These are phyloP conservation scores for Skeletonema marinoi DNA, from an alignment of 108 stramenopile genomes.

Conservation along the genomic window DNA sequence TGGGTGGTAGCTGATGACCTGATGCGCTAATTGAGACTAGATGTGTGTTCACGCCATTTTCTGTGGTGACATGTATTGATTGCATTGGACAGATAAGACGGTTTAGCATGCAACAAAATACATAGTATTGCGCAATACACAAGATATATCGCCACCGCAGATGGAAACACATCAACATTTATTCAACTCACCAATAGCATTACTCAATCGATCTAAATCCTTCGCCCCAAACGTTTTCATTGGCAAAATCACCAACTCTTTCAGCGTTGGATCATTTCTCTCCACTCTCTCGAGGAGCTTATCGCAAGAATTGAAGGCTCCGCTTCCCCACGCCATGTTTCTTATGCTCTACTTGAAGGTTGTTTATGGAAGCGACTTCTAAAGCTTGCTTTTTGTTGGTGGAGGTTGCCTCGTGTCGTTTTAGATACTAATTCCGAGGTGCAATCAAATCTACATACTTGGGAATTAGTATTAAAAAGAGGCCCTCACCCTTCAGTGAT, in stretches of 20 bases:
- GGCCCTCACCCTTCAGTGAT: too few species aligned
- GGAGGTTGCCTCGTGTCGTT: background rate
- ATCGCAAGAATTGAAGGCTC: slow-evolving; percentile 59
- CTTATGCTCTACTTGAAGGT: background rate
- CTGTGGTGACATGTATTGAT: slow-evolving; percentile 2
- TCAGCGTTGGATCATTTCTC: slow-evolving; percentile 60
- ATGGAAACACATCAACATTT: background rate
- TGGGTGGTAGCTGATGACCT: slow-evolving; percentile 60
- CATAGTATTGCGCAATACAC: too few species aligned
- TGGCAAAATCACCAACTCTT: slow-evolving; percentile 67
- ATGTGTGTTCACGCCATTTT: slow-evolving; percentile 52
- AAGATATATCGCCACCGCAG: background rate
- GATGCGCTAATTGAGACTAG: slow-evolving; percentile 69
- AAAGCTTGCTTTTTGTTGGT: background rate
- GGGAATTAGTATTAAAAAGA: too few species aligned
- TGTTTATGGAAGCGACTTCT: too few species aligned
- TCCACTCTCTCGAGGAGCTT: slow-evolving; percentile 65
- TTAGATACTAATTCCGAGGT: too few species aligned
- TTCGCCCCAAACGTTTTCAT: slow-evolving; percentile 64
- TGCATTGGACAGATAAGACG: background rate
- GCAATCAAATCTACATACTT: too few species aligned
- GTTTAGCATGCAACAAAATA: too few species aligned
- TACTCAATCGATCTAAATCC: slow-evolving; percentile 56
- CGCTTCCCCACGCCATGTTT: slow-evolving; percentile 4
- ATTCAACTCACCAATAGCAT: slow-evolving; percentile 39